phyloP scores from a whole-genome alignment of 2,329 filamentous ascomycete species.

The Fusarium proliferatum region DNA sequence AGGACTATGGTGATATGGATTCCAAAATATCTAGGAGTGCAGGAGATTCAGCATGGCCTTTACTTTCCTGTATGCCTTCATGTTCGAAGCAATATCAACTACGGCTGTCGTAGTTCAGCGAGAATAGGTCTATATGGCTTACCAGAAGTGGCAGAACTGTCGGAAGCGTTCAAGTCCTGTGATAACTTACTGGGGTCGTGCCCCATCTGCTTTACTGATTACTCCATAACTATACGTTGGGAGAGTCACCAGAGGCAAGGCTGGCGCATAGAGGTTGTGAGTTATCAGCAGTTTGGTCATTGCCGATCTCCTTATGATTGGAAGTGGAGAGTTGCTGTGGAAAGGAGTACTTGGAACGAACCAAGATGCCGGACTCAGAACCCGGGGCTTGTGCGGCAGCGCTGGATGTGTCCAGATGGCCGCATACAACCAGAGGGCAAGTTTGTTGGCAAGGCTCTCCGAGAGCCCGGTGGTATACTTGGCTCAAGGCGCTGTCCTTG shows the following conservation, averaged over 20 bases:
- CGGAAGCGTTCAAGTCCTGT: neutral
- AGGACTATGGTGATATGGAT: neutral
- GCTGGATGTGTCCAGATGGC: neutral
- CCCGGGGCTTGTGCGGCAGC: constrained; percentile 1
- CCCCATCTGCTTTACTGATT: constrained; percentile 13
- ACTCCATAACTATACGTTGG: neutral
- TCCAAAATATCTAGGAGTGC: neutral
- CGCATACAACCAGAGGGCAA: neutral
- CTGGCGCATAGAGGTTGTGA: neutral
- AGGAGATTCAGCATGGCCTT: accelerated
- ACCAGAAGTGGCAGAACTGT: neutral
- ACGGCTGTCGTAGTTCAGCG: too few relatives aligned
- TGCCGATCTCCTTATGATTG: constrained; percentile 18
- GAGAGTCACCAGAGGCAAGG: neutral
- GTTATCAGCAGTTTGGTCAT: neutral
- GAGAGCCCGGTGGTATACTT: neutral
- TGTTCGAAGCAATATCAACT: too few relatives aligned
- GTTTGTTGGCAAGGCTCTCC: neutral
- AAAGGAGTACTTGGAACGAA: neutral
- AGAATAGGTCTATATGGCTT: neutral
- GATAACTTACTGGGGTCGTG: constrained; percentile 3
- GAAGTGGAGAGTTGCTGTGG: constrained; percentile 6
- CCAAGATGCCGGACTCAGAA: neutral
- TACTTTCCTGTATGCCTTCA: neutral
- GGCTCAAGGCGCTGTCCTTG: neutral